Conservation (phyloP, 1,284 basidiomycete genomes). For the Dichomitus squalens region DNA sequence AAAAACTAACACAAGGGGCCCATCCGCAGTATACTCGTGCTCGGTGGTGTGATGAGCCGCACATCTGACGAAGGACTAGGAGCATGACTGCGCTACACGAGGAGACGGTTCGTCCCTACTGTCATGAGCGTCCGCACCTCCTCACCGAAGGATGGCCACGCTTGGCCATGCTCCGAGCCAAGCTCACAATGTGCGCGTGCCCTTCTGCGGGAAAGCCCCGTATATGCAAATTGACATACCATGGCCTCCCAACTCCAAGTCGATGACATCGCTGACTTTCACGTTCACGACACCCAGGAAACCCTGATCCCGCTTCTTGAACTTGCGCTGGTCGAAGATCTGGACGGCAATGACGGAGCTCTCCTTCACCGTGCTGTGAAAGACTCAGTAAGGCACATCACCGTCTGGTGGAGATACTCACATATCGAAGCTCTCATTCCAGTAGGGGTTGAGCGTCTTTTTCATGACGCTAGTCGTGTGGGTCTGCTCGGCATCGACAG, state of each 20-base stretch:
- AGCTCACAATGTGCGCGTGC: background rate
- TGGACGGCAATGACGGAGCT: conserved; percentile 94
- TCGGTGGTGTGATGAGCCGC: background rate
- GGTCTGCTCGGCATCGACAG: conserved; percentile 95
- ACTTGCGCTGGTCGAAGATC: conserved; percentile 97
- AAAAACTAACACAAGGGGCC: background rate
- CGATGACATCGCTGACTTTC: conserved; percentile 79
- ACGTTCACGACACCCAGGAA: conserved; percentile 90
- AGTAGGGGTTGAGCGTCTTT: conserved; percentile 86
- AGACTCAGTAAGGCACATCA: conserved; percentile 10
- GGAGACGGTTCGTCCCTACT: too few relatives aligned
- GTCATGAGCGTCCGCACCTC: too few relatives aligned
- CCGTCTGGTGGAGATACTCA: conserved; percentile 38
- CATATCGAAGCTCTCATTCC: conserved; percentile 96
- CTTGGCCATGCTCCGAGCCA: background rate
- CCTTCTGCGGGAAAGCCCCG: background rate
- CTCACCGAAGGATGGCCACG: background rate
- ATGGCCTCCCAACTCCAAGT: conserved; percentile 79
- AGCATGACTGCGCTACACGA: too few relatives aligned
- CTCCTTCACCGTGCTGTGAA: conserved; percentile 77
- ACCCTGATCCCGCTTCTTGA: conserved; percentile 96
- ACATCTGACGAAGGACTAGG: background rate
- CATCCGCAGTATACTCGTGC: background rate
- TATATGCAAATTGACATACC: conserved; percentile 48
- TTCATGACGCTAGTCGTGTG: conserved; percentile 87